Percentiles rank a stretch among this genome's conserved stretches.
Conservation (phyloP, 192 early-diverging fungal species). For the Coemansia sp. region DNA sequence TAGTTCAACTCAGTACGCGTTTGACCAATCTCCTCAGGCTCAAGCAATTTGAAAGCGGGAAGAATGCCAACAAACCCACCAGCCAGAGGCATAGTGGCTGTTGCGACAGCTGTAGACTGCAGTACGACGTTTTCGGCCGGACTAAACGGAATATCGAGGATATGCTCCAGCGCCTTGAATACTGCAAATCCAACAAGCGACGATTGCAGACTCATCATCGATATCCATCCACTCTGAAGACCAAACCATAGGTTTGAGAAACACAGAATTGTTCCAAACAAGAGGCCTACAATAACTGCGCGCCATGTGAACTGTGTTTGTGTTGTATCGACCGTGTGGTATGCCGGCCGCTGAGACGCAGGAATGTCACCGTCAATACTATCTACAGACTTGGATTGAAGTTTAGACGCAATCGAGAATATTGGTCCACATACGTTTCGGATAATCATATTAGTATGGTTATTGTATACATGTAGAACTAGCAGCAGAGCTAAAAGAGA, state of each 20-base stretch:
- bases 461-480: too few relatives aligned
- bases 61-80: slow-evolving; percentile 80
- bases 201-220: slow-evolving; percentile 75
- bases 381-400: slow-evolving; percentile 1
- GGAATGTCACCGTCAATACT: slow-evolving; percentile 2
- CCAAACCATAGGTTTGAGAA: slow-evolving; percentile 92
- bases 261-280: slow-evolving; percentile 67
- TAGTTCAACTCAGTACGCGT: slow-evolving; percentile 54
- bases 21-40: slow-evolving; percentile 53
- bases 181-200: slow-evolving; percentile 76
- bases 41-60: slow-evolving; percentile 74
- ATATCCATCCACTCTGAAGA: slow-evolving; percentile 77
- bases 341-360: slow-evolving; percentile 1
- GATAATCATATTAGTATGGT: too few relatives aligned
- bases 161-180: slow-evolving; percentile 59
- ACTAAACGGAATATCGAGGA: slow-evolving; percentile 58
- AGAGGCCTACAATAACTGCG: slow-evolving; percentile 58
- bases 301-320: slow-evolving; percentile 51
- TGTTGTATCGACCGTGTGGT: slow-evolving; percentile 32
- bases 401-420: too few relatives aligned
- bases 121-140: slow-evolving; percentile 85
- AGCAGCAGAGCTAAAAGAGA: too few relatives aligned
- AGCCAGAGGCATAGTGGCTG: slow-evolving; percentile 80
- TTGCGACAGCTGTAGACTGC: slow-evolving; percentile 80
- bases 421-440: too few relatives aligned